phyloP scores from a whole-genome alignment of 169 alveolate species.

The Eimeria praecox region DNA sequence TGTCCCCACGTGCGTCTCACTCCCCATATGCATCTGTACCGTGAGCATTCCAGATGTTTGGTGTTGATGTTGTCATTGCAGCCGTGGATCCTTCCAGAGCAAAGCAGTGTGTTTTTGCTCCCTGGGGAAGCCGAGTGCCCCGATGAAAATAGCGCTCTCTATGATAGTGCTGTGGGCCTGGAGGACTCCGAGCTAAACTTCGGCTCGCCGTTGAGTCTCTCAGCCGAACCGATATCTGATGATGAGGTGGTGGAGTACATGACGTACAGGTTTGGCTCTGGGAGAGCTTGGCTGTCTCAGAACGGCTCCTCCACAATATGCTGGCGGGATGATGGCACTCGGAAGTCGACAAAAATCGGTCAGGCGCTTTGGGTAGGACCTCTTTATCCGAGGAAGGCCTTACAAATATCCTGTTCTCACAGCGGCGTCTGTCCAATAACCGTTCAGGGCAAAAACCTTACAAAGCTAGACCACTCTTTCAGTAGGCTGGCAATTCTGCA shows the following conservation, averaged over 20 bases:
- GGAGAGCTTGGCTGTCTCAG: constrained; percentile 51
- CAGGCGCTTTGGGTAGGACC: constrained; percentile 77
- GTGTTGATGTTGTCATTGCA: neutral
- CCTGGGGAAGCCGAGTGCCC: constrained; percentile 69
- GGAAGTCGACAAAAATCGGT: neutral
- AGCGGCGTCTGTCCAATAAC: constrained; percentile 32
- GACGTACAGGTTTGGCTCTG: neutral
- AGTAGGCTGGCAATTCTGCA: constrained; percentile 69
- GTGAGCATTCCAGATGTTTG: neutral
- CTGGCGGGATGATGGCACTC: constrained; percentile 33
- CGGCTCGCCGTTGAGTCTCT: neutral
- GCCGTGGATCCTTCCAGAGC: constrained; percentile 54
- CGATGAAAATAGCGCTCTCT: neutral
- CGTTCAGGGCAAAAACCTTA: constrained; percentile 57
- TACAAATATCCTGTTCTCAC: constrained; percentile 14
- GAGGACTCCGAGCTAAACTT: neutral
- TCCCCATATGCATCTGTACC: neutral
- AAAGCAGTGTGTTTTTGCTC: constrained; percentile 37
- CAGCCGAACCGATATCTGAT: neutral
- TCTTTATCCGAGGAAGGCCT: neutral
- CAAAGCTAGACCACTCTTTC: constrained; percentile 61
- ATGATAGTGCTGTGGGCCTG: neutral
- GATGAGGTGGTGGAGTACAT: neutral
- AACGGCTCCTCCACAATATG: constrained; percentile 61
- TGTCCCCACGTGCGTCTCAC: neutral